Evolutionary conservation across 805 yeast species (phyloP), one percentile per base, ranked within the genome.

Genomic region (Peterozyma toletana): DNA sequence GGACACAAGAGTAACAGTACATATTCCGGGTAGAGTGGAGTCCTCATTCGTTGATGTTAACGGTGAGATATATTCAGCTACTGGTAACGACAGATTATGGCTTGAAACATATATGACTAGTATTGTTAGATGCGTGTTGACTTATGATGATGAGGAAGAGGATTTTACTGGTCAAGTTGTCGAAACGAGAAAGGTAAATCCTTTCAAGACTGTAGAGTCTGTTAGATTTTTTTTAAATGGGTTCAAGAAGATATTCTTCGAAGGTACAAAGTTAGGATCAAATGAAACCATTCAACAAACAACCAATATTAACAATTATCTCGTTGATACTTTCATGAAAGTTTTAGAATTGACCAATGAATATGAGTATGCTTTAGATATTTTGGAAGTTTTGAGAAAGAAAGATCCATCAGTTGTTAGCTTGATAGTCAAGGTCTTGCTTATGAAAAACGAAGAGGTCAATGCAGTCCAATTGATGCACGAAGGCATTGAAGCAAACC

Each of bases 131-230:
- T 67, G 90, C 7, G 61, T 93, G 37, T 64, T 88, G 44, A 78
- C 78, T 27, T 60, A 65, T 6, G 86, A 78, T 50, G 88, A 86
- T 41, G 96, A 88, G 41, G 88, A 82, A 38, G 91, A 85, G 61
- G 82, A 63, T 65, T 84, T 67, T 55, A 70, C 72, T 38, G 47
- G 47, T 9, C 72, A 77, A 41, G 73, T 93, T 44, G 95, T 89
- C 9, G 96, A 90, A 57, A 83, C 93, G 34, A 76, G 96, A 51
- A 79, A 83, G 47, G 70, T 87, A 45, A 84, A 88, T 53, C 97
- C 97, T 4, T 75, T 93, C 48, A 57, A 70, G 27, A 64, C 63
- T 30, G 64, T 67, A 9, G 71, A 66, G 30, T 62, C 70, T 11
- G 79, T 83, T 2, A 64, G 65, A 43, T 59, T 63, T 42, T 87